Percentiles rank a stretch among this genome's conserved stretches.
phyloP scores from a whole-genome alignment of 139 green algal genomes.

The Dunaliella sp. region DNA sequence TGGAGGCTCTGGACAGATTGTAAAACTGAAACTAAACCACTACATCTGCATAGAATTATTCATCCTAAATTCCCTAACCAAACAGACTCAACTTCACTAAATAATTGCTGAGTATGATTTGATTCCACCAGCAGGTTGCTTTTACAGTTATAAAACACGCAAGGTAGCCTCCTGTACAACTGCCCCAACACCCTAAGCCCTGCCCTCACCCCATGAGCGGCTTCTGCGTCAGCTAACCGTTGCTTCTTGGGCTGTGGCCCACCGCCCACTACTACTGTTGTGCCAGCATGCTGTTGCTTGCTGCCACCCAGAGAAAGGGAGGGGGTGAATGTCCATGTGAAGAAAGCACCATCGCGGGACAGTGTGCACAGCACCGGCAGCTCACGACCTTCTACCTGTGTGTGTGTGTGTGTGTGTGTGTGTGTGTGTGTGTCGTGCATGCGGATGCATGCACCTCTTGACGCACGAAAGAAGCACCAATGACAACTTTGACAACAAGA shows the following conservation, averaged over 20 bases:
- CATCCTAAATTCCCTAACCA: too few species aligned
- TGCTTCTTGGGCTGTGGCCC: slow-evolving; percentile 16
- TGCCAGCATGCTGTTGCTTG: background rate
- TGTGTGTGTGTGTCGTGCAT: too few species aligned
- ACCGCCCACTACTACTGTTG: background rate
- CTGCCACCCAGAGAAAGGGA: background rate
- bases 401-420: too few species aligned
- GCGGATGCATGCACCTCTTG: too few species aligned
- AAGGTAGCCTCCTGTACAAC: background rate
- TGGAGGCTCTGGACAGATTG: too few species aligned
- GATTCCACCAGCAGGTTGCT: too few species aligned
- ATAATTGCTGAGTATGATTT: too few species aligned
- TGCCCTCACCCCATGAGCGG: background rate
- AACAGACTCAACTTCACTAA: too few species aligned
- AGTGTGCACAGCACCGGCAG: slow-evolving; percentile 71
- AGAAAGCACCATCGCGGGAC: slow-evolving; percentile 79
- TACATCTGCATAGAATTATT: too few species aligned
- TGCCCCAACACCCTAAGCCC: background rate
- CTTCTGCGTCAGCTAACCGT: background rate
- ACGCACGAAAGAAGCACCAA: too few species aligned
- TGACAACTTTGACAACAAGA: background rate
- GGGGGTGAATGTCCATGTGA: slow-evolving; percentile 61
- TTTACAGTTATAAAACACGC: too few species aligned
- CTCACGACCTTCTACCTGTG: slow-evolving; percentile 47
- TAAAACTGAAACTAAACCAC: too few species aligned